Conservation (phyloP, 1,284 basidiomycete species). For the Apiotrichum siamense region DNA sequence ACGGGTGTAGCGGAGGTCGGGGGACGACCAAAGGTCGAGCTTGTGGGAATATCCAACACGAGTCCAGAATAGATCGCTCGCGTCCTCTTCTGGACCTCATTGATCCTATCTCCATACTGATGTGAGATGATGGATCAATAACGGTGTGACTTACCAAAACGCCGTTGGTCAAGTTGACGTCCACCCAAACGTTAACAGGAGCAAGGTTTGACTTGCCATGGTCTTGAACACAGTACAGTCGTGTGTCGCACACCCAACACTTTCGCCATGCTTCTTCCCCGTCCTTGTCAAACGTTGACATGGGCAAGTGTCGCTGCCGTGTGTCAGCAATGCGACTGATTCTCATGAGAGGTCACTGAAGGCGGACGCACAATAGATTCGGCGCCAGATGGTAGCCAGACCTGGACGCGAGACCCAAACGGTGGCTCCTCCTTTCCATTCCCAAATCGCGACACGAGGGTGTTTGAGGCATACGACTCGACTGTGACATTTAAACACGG, state of each 20-base stretch:
- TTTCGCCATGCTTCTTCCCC: constrained; percentile 26
- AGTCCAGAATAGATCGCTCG: constrained; percentile 25
- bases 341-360: neutral
- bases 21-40: constrained; percentile 16
- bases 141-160: constrained; percentile 29
- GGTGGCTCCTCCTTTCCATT: constrained; percentile 2
- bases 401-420: neutral
- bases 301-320: constrained; percentile 4
- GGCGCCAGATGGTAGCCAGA: constrained; percentile 14
- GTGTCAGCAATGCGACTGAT: neutral
- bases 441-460: neutral
- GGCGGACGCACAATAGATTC: constrained; percentile 18
- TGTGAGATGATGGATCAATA: neutral
- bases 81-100: constrained; percentile 4
- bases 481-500: constrained; percentile 32
- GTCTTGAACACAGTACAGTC: constrained; percentile 22
- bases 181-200: constrained; percentile 26
- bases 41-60: constrained; percentile 11
- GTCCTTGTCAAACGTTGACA: constrained; percentile 11
- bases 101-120: constrained; percentile 27
- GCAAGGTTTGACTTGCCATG: constrained; percentile 10
- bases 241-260: constrained; percentile 35
- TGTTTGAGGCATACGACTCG: constrained; percentile 14
- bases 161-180: constrained; percentile 24
- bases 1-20: constrained; percentile 19